Evolutionary conservation across 495 filamentous ascomycete species (phyloP).

Genomic region (Aspergillus conjunctus): DNA sequence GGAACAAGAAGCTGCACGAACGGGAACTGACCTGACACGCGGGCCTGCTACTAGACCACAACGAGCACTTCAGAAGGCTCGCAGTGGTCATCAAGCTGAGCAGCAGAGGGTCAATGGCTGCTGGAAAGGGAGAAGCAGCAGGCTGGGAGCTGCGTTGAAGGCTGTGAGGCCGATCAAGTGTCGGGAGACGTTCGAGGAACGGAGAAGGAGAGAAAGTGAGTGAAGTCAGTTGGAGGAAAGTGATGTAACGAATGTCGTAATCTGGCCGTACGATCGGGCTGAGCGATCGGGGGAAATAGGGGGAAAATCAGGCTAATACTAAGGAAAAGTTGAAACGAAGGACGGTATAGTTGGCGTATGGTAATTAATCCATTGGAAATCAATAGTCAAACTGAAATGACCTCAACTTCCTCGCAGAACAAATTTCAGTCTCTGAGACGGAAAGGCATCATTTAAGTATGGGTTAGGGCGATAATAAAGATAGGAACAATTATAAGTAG

Average conservation of each 20-base stretch:
- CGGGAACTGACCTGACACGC: constrained; percentile 8
- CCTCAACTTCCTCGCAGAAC: not conserved
- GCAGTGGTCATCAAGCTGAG: constrained; percentile 28
- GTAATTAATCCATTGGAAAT: constrained; percentile 7
- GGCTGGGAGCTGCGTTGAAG: constrained; percentile 5
- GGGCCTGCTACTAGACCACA: constrained; percentile 27
- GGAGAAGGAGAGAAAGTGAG: constrained; percentile 6
- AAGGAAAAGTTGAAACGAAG: not conserved
- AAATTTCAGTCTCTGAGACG: not conserved
- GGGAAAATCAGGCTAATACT: not conserved
- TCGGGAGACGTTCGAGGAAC: not conserved
- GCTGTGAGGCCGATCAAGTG: constrained; percentile 11
- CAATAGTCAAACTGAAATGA: not conserved
- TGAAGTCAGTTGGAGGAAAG: constrained; percentile 1
- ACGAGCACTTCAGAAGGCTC: constrained; percentile 24
- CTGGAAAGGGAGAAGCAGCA: constrained; percentile 3
- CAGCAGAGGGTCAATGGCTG: constrained; percentile 24
- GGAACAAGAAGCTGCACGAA: constrained; percentile 13
- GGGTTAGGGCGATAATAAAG: not conserved
- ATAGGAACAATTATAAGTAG: not conserved
- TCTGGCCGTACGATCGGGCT: constrained; percentile 13
- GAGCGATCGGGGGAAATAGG: not conserved
- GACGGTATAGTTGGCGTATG: constrained; percentile 4
- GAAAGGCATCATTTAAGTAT: not conserved
- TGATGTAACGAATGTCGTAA: constrained; percentile 9